These are phyloP conservation scores for Cladophialophora exuberans DNA, from an alignment of 2,329 filamentous ascomycete genomes.

Conservation along the genomic window DNA sequence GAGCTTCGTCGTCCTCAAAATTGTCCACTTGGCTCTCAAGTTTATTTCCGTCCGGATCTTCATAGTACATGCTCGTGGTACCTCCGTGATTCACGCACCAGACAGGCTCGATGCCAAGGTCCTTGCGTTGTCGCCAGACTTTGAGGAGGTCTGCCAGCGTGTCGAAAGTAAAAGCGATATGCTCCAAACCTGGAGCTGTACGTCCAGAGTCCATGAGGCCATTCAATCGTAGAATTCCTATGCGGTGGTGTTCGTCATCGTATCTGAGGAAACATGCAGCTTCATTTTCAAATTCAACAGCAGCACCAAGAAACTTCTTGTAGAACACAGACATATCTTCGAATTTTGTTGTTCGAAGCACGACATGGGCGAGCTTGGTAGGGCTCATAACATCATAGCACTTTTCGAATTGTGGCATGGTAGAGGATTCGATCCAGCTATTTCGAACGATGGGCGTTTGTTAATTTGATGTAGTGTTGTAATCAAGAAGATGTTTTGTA, in stretches of 20 bases:
- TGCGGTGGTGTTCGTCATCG: slow-evolving; percentile 15
- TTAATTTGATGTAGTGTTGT: too few relatives aligned
- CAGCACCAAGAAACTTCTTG: slow-evolving; percentile 3
- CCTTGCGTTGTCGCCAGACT: slow-evolving; percentile 9
- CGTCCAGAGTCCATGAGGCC: neutral
- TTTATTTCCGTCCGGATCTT: slow-evolving; percentile 3
- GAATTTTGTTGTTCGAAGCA: slow-evolving; percentile 4
- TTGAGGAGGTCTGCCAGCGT: slow-evolving; percentile 6
- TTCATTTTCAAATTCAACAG: slow-evolving; percentile 2
- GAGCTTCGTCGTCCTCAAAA: neutral
- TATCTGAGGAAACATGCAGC: slow-evolving; percentile 2
- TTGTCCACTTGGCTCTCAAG: slow-evolving; percentile 1
- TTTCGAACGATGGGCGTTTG: too few relatives aligned
- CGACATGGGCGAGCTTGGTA: neutral
- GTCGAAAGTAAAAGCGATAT: slow-evolving; percentile 15
- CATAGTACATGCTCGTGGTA: slow-evolving; percentile 9
- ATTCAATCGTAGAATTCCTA: slow-evolving; percentile 1
- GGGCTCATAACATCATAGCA: slow-evolving; percentile 7
- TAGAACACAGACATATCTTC: slow-evolving; percentile 7
- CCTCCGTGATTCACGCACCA: slow-evolving; percentile 15
- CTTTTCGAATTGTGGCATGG: neutral
- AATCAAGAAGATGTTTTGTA: too few relatives aligned
- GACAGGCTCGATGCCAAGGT: neutral
- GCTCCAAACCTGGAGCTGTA: slow-evolving; percentile 3
- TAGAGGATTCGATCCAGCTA: neutral